These are phyloP conservation scores for Boletus vinaceobasis DNA, from an alignment of 768 basidiomycete genomes.

Conservation along the genomic window DNA sequence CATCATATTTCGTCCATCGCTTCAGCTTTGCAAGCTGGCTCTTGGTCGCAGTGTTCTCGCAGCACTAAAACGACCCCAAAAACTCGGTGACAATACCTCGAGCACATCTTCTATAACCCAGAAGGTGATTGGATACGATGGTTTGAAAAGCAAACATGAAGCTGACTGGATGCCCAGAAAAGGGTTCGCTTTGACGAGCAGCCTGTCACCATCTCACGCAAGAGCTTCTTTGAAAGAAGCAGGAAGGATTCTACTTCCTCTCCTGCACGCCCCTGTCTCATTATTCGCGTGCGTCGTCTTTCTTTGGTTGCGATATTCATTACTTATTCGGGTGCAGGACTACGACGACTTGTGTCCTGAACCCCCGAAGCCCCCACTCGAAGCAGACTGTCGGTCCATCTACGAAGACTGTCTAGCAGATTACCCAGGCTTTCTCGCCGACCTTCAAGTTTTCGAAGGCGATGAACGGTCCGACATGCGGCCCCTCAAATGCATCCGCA, in stretches of 20 bases:
- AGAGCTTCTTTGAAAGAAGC: conserved; percentile 14
- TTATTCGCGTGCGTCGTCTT: conserved; percentile 20
- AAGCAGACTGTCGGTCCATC: conserved; percentile 20
- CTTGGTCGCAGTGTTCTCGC: conserved; percentile 3
- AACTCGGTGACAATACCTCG: conserved; percentile 3
- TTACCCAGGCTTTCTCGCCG: conserved; percentile 15
- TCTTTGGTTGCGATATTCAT: background rate
- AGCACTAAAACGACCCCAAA: conserved; percentile 7
- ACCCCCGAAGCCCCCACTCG: background rate
- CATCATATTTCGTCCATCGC: conserved; percentile 23
- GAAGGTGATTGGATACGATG: conserved; percentile 17
- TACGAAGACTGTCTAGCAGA: conserved; percentile 30
- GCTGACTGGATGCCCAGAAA: conserved; percentile 12
- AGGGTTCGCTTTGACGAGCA: conserved; percentile 28
- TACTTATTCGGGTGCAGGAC: conserved; percentile 15
- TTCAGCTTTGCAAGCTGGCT: conserved; percentile 20
- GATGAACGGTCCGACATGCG: conserved; percentile 7
- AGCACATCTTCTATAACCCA: conserved; percentile 4
- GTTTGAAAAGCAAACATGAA: background rate
- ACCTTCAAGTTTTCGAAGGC: conserved; percentile 19
- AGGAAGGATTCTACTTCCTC: conserved; percentile 11
- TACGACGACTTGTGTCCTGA: background rate
- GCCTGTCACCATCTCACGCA: conserved; percentile 23
- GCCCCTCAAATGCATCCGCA: conserved; percentile 4
- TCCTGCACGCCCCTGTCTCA: conserved; percentile 28